Conservation (phyloP, 1,139 yeast genomes). For the Diutina ranongensis region DNA sequence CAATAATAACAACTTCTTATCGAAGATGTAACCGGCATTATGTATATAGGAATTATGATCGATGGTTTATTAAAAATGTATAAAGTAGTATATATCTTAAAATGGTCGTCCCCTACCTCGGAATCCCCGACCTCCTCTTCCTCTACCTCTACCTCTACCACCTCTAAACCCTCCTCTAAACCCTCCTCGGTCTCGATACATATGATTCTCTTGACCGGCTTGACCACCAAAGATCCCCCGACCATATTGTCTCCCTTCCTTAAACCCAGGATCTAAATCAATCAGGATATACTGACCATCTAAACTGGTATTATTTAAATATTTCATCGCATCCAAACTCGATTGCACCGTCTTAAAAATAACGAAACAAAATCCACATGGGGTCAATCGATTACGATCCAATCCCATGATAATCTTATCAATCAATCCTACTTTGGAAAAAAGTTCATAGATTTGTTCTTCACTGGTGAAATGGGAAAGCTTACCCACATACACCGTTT, state of each 20-base stretch:
- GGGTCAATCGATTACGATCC: slow-evolving; percentile 78
- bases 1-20: slow-evolving; percentile 66
- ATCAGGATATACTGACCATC: slow-evolving; percentile 73
- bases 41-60: too few relatives aligned
- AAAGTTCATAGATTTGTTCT: slow-evolving; percentile 82
- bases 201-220: slow-evolving; percentile 15
- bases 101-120: slow-evolving; percentile 14
- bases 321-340: slow-evolving; percentile 73
- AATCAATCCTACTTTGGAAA: slow-evolving; percentile 68
- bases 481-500: slow-evolving; percentile 83
- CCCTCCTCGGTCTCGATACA: slow-evolving; percentile 13
- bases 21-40: slow-evolving; percentile 4
- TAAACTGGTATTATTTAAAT: slow-evolving; percentile 64
- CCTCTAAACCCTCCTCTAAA: slow-evolving; percentile 10
- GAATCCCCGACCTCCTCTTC: slow-evolving; percentile 12
- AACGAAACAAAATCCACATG: slow-evolving; percentile 93
- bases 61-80: too few relatives aligned
- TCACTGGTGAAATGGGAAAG: slow-evolving; percentile 79
- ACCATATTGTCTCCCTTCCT: slow-evolving; percentile 90
- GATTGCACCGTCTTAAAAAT: slow-evolving; percentile 57
- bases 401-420: slow-evolving; percentile 84
- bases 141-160: slow-evolving; percentile 11
- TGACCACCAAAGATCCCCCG: slow-evolving; percentile 86
- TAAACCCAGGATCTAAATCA: slow-evolving; percentile 90
- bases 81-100: too few relatives aligned